phyloP scores from a whole-genome alignment of 495 filamentous ascomycete genomes.

The Pyrenula aspistea region DNA sequence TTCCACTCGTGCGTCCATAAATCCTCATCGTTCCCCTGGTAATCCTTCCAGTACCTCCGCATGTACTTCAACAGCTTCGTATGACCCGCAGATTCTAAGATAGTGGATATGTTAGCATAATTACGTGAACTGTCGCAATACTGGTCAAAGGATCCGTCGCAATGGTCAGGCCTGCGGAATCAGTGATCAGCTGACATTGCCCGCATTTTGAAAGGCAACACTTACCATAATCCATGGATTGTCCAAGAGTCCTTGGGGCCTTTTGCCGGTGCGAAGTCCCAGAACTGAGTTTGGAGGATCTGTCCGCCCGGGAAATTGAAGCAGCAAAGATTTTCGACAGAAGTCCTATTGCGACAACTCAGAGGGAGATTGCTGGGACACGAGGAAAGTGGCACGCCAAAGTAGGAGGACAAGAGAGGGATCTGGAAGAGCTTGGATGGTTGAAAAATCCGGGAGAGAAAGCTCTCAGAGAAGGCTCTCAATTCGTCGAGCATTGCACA shows the following conservation, averaged over 20 bases:
- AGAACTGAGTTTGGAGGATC: conserved; percentile 77
- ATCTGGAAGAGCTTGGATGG: not conserved
- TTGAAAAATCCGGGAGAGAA: not conserved
- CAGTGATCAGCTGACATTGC: not conserved
- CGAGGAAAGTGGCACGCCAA: not conserved
- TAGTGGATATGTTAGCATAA: conserved; percentile 59
- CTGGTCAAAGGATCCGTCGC: conserved; percentile 66
- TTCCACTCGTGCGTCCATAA: conserved; percentile 85
- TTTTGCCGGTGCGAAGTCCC: conserved; percentile 61
- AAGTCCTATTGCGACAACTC: conserved; percentile 26
- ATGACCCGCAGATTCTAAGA: conserved; percentile 50
- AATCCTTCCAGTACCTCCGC: conserved; percentile 67
- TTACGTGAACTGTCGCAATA: conserved; percentile 56
- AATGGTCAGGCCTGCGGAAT: conserved; percentile 59
- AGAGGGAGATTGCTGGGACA: conserved; percentile 19
- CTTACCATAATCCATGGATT: conserved; percentile 71
- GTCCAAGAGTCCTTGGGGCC: conserved; percentile 73
- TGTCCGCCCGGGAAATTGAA: conserved; percentile 73
- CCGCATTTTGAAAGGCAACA: not conserved
- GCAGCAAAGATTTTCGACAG: conserved; percentile 53
- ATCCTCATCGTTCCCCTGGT: conserved; percentile 48
- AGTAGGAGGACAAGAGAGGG: not conserved
- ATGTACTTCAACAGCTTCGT: conserved; percentile 57
- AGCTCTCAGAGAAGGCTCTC: not conserved
- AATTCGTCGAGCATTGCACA: no score